These are phyloP conservation scores for Blastobotrys buckinghamii DNA, from an alignment of 1,139 yeast genomes.

Conservation along the genomic window DNA sequence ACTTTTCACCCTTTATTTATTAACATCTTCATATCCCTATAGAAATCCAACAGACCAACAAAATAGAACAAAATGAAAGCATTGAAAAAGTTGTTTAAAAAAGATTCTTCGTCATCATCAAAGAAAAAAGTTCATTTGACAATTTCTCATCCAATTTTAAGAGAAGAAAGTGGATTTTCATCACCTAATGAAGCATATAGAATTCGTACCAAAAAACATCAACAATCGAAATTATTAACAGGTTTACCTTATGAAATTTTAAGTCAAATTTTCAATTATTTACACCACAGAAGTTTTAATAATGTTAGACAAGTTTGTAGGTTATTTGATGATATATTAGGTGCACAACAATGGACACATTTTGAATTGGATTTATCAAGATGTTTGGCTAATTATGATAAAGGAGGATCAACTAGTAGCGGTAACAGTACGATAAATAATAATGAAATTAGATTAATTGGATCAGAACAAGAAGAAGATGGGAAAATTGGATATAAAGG, in stretches of 20 bases:
- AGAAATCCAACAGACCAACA: too few species aligned
- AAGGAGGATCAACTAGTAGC: neutral
- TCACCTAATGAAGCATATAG: conserved; percentile 1
- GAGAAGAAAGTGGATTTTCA: neutral
- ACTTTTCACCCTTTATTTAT: too few species aligned
- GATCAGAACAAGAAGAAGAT: neutral
- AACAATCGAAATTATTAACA: neutral
- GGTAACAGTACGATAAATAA: neutral
- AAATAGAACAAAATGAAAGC: conserved; percentile 1
- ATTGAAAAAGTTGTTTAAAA: conserved; percentile 1
- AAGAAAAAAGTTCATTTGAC: neutral
- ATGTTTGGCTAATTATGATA: conserved; percentile 3
- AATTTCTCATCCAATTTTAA: conserved; percentile 1
- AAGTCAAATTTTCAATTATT: conserved; percentile 1
- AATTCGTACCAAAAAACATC: neutral
- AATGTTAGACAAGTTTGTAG: conserved; percentile 3
- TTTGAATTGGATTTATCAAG: conserved; percentile 5
- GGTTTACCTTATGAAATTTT: conserved; percentile 5
- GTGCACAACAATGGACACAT: conserved; percentile 5
- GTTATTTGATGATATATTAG: conserved; percentile 6
- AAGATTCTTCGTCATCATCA: neutral
- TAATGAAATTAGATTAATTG: neutral
- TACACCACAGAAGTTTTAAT: neutral
- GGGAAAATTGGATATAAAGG: conserved; percentile 1
- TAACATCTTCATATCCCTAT: too few species aligned